Evolutionary conservation across 2,329 filamentous ascomycete species (phyloP).

Genomic region (Alternaria brassicicola): DNA sequence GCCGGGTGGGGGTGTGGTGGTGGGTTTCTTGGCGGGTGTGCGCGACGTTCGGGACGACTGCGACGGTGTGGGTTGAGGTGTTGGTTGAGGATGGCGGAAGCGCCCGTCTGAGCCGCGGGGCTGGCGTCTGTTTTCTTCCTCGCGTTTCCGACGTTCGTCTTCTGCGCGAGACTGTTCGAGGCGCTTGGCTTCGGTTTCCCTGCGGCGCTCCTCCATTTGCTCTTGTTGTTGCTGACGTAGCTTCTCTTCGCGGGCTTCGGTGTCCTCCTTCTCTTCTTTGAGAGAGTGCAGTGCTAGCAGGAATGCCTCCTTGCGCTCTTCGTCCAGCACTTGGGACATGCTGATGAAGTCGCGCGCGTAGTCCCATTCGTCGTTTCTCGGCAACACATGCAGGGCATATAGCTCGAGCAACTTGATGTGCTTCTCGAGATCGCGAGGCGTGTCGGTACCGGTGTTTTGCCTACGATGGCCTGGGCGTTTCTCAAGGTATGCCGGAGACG

Average conservation of each 20-base stretch:
- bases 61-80: constrained; percentile 32
- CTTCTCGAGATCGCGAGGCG: constrained; percentile 81
- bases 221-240: constrained; percentile 65
- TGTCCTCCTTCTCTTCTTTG: constrained; percentile 79
- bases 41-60: constrained; percentile 35
- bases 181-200: constrained; percentile 47
- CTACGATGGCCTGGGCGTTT: constrained; percentile 39
- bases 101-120: constrained; percentile 42
- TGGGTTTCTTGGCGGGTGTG: constrained; percentile 40
- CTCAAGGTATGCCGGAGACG: constrained; percentile 49
- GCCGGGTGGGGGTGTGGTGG: constrained; percentile 41
- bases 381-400: constrained; percentile 93
- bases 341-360: constrained; percentile 91
- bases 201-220: constrained; percentile 58
- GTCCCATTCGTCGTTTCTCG: constrained; percentile 93
- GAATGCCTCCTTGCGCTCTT: constrained; percentile 88
- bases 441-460: constrained; percentile 70
- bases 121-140: constrained; percentile 47
- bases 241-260: constrained; percentile 68
- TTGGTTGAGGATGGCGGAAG: constrained; percentile 32
- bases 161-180: constrained; percentile 51
- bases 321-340: constrained; percentile 84
- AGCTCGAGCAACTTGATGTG: constrained; percentile 92
- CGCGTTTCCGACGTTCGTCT: constrained; percentile 49
- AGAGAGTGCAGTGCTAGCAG: constrained; percentile 82